Percentiles rank a stretch among this genome's conserved stretches.
Conservation (phyloP, 169 alveolate genomes). For the Cryptosporidium ryanae region DNA sequence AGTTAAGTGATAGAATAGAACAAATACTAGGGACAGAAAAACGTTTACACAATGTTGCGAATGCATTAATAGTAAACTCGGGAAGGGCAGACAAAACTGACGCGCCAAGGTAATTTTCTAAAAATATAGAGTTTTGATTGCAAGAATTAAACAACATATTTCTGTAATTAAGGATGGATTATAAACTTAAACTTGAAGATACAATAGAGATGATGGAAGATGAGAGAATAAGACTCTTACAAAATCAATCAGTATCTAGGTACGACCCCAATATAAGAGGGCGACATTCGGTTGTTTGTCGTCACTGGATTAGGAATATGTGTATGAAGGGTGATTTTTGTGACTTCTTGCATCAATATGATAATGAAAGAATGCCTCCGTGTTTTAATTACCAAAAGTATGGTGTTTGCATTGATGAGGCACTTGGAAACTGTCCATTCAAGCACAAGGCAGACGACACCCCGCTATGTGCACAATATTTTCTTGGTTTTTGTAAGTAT, state of each 20-base stretch:
- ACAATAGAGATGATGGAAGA: constrained; percentile 56
- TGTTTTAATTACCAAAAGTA: constrained; percentile 85
- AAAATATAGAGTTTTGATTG: not conserved
- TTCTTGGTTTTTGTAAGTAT: constrained; percentile 84
- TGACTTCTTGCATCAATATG: constrained; percentile 91
- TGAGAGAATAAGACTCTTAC: constrained; percentile 33
- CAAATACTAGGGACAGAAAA: constrained; percentile 42
- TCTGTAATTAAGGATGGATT: not conserved
- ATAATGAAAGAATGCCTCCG: constrained; percentile 89
- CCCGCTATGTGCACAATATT: constrained; percentile 77
- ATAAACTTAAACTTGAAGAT: constrained; percentile 5
- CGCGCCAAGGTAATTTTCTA: not conserved
- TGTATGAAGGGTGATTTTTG: constrained; percentile 93
- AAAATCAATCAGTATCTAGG: constrained; percentile 58
- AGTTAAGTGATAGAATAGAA: constrained; percentile 38
- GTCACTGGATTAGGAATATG: constrained; percentile 92
- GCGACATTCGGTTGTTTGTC: constrained; percentile 91
- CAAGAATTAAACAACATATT: not conserved
- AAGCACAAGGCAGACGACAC: constrained; percentile 78
- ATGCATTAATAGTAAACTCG: constrained; percentile 29
- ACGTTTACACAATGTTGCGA: constrained; percentile 59
- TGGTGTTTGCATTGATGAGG: constrained; percentile 87
- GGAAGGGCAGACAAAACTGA: not conserved
- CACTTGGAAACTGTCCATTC: constrained; percentile 82
- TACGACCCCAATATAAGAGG: constrained; percentile 80